A percentile compares a stretch with the other conserved stretches of the same genome.
These are phyloP conservation scores for Auricularia auricula-judae DNA, from an alignment of 768 basidiomycete species.

Conservation along the genomic window DNA sequence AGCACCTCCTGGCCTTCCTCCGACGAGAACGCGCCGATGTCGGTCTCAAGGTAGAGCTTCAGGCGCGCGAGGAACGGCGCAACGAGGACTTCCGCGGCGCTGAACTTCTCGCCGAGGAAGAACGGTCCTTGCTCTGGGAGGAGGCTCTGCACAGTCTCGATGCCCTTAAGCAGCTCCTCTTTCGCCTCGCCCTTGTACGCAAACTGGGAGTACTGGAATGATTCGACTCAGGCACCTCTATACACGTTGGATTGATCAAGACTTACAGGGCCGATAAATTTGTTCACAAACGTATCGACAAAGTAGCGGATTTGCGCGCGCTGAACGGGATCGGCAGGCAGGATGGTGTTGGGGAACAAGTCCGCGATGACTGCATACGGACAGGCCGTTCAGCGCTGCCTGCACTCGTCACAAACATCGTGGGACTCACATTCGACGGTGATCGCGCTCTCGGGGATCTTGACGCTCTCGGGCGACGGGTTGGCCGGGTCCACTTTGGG, in stretches of 20 bases:
- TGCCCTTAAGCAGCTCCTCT: slow-evolving; percentile 28
- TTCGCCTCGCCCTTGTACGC: slow-evolving; percentile 28
- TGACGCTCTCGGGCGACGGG: slow-evolving; percentile 49
- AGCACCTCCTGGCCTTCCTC: slow-evolving; percentile 37
- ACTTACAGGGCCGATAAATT: slow-evolving; percentile 24
- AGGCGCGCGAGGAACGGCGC: slow-evolving; percentile 51
- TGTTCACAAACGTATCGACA: slow-evolving; percentile 41
- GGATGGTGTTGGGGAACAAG: slow-evolving; percentile 38
- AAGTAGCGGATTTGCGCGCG: slow-evolving; percentile 55
- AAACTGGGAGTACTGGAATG: slow-evolving; percentile 20
- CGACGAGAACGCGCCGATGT: slow-evolving; percentile 37
- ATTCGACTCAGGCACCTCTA: neutral
- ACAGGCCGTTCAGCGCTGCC: neutral
- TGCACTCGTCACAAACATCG: neutral
- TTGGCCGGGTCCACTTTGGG: slow-evolving; percentile 40
- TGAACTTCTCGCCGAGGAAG: slow-evolving; percentile 35
- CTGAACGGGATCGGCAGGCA: slow-evolving; percentile 43
- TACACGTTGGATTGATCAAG: neutral
- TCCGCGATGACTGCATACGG: slow-evolving; percentile 37
- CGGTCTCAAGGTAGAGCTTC: slow-evolving; percentile 33
- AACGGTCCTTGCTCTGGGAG: slow-evolving; percentile 36
- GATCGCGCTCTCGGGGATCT: slow-evolving; percentile 54
- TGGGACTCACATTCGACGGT: slow-evolving; percentile 36
- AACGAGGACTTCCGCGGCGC: slow-evolving; percentile 53
- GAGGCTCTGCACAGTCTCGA: slow-evolving; percentile 38